Conservation (phyloP, 805 yeast genomes). For the Teunomyces pallodes region DNA sequence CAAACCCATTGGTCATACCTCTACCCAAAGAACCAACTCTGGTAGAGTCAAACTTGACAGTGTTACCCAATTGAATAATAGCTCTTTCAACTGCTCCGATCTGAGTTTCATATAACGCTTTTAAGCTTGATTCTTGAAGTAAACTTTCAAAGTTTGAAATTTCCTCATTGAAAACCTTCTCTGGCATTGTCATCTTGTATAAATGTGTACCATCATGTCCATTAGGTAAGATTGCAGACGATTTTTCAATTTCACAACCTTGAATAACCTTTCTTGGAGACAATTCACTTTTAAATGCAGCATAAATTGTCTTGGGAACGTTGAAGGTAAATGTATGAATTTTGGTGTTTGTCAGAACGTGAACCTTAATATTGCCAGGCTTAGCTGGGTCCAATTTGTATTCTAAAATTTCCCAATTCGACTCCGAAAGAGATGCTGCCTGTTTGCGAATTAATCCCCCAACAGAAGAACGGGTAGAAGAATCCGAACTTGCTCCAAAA, state of each 20-base stretch:
- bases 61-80: slow-evolving; percentile 72
- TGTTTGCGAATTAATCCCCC: slow-evolving; percentile 71
- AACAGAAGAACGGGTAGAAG: slow-evolving; percentile 57
- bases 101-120: slow-evolving; percentile 76
- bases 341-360: slow-evolving; percentile 63
- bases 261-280: slow-evolving; percentile 42
- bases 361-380: slow-evolving; percentile 79
- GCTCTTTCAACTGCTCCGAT: slow-evolving; percentile 69
- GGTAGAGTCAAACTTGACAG: slow-evolving; percentile 65
- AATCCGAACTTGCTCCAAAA: slow-evolving; percentile 64
- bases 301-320: slow-evolving; percentile 70
- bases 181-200: slow-evolving; percentile 68
- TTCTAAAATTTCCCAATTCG: slow-evolving; percentile 85
- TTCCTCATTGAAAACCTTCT: slow-evolving; percentile 56
- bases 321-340: slow-evolving; percentile 72
- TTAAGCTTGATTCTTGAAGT: slow-evolving; percentile 57
- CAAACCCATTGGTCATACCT: slow-evolving; percentile 84
- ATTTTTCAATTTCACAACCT: slow-evolving; percentile 56
- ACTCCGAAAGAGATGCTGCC: slow-evolving; percentile 73
- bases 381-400: slow-evolving; percentile 50
- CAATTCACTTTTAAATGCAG: slow-evolving; percentile 56
- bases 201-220: slow-evolving; percentile 55
- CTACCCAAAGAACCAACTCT: slow-evolving; percentile 81
- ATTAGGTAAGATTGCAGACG: slow-evolving; percentile 65
- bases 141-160: slow-evolving; percentile 56